Conservation (phyloP, 352 stramenopile genomes). For the Phytophthora cactorum region DNA sequence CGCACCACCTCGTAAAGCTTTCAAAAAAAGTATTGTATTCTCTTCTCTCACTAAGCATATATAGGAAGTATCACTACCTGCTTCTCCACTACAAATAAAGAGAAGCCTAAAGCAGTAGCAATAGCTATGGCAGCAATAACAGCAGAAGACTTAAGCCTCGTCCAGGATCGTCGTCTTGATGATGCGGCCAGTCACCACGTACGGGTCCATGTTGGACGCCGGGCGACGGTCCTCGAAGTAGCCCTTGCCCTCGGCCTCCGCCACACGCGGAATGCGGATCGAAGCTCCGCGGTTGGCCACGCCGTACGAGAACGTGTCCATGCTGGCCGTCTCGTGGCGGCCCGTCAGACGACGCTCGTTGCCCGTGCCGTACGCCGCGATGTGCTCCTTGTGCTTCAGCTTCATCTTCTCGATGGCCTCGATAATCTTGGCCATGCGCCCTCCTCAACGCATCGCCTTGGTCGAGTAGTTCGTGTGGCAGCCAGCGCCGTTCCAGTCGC, state of each 20-base stretch:
- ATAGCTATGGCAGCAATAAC: neutral
- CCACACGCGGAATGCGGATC: slow-evolving; percentile 93
- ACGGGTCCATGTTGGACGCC: slow-evolving; percentile 98
- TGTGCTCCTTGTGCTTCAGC: too few relatives aligned
- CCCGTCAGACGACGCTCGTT: too few relatives aligned
- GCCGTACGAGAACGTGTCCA: too few relatives aligned
- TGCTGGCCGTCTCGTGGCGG: too few relatives aligned
- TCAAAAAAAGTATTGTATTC: slow-evolving; percentile 24
- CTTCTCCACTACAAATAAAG: slow-evolving; percentile 23
- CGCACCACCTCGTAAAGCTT: slow-evolving; percentile 2
- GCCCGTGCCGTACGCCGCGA: too few relatives aligned
- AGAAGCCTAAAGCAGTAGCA: neutral
- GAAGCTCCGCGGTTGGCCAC: too few relatives aligned
- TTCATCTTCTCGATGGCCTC: too few relatives aligned
- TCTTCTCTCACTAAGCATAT: slow-evolving; percentile 34
- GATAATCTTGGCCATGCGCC: too few relatives aligned
- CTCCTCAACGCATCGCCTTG: too few relatives aligned
- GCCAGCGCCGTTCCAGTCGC: too few relatives aligned
- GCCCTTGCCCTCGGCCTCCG: slow-evolving; percentile 92
- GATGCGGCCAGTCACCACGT: slow-evolving; percentile 97
- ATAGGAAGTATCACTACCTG: slow-evolving; percentile 25
- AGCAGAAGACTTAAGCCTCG: slow-evolving; percentile 51
- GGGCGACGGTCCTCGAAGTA: slow-evolving; percentile 97
- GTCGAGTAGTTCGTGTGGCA: too few relatives aligned
- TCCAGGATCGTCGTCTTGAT: slow-evolving; percentile 95